Evolutionary conservation across 176 grass and related monocot species (phyloP).

Genomic region (Phragmites australis): DNA sequence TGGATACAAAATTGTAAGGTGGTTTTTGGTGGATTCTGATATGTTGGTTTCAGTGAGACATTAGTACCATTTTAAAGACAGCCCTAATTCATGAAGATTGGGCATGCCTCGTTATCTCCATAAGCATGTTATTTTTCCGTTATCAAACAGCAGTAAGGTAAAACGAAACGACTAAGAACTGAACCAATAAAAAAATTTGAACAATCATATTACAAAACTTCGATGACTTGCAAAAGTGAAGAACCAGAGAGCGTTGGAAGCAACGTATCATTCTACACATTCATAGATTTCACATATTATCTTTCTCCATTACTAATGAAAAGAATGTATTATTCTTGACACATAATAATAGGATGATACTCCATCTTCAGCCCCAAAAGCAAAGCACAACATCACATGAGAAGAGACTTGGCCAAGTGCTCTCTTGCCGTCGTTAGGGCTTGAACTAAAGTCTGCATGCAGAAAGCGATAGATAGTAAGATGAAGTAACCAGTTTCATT

Average conservation of each 20-base stretch:
- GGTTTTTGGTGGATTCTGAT: conserved; percentile 1
- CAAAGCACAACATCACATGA: conserved; percentile 59
- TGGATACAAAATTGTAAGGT: conserved; percentile 16
- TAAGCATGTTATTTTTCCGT: background rate
- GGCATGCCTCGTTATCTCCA: background rate
- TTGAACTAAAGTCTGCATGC: conserved; percentile 75
- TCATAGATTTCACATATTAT: conserved; percentile 14
- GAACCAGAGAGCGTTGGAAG: background rate
- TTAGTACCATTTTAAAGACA: background rate
- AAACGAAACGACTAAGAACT: background rate
- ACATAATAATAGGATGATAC: background rate
- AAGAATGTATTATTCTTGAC: conserved; percentile 9
- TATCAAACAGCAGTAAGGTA: background rate
- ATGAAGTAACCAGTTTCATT: conserved; percentile 6
- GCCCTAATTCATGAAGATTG: background rate
- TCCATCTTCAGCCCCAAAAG: background rate
- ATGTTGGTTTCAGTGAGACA: background rate
- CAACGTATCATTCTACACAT: conserved; percentile 30
- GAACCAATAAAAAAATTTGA: conserved; percentile 23
- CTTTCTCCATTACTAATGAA: background rate
- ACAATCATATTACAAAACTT: conserved; percentile 18
- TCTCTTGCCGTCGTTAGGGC: conserved; percentile 86
- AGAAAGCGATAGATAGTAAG: conserved; percentile 17
- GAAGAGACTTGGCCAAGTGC: conserved; percentile 92
- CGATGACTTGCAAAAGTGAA: conserved; percentile 30